A percentile compares a stretch with the other conserved stretches of the same genome.
Conservation (phyloP, 108 stramenopile genomes). For the Cyclotella atomus region DNA sequence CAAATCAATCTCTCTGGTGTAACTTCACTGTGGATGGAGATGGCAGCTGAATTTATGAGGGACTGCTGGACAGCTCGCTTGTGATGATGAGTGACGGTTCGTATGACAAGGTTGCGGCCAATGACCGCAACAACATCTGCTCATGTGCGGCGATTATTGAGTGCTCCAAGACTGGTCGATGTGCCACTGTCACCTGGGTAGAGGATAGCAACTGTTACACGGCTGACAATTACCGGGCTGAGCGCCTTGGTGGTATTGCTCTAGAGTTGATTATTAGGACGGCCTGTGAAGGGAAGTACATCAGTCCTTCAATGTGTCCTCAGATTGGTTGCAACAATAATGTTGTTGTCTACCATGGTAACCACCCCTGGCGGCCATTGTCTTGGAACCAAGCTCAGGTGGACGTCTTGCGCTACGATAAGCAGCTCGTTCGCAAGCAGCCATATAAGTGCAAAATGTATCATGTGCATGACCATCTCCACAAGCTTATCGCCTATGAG, state of each 20-base stretch:
- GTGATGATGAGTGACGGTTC: constrained; percentile 9
- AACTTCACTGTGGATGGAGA: not conserved
- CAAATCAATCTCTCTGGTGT: not conserved
- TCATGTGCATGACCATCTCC: not conserved
- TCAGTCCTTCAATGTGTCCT: not conserved
- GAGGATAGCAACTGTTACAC: not conserved
- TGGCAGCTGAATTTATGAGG: constrained; percentile 1
- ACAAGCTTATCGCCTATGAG: not conserved
- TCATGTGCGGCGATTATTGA: not conserved
- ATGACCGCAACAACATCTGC: not conserved
- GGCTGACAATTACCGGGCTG: constrained; percentile 6
- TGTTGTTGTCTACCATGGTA: not conserved
- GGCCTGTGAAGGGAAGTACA: not conserved
- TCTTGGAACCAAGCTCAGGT: not conserved
- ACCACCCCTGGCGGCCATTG: not conserved
- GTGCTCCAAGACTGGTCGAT: not conserved
- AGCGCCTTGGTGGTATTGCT: constrained; percentile 1
- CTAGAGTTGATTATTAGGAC: not conserved
- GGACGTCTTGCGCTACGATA: not conserved
- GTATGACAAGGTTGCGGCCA: not conserved
- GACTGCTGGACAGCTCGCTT: not conserved
- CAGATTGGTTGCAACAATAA: not conserved
- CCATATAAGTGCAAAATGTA: not conserved
- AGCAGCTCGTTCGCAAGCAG: not conserved
- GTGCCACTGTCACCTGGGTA: not conserved